Percentiles rank a stretch among this genome's conserved stretches.
Evolutionary conservation across 352 stramenopile genomes (phyloP).

Genomic region (Nothophytophthora sp.): DNA sequence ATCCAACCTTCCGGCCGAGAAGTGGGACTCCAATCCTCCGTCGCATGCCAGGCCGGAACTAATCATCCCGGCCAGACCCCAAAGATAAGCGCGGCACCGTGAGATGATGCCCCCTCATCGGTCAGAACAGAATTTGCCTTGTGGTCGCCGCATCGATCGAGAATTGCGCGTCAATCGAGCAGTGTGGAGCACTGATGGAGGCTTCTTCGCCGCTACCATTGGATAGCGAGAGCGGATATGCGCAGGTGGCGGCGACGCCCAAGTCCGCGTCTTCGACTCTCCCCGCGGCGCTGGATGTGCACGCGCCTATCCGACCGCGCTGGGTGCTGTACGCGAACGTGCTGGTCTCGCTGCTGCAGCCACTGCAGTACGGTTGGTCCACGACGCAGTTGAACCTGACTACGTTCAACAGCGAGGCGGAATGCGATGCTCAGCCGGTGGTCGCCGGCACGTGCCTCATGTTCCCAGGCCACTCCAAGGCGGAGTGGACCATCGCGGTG

Average conservation of each 20-base stretch:
- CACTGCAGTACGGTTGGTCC: constrained; percentile 55
- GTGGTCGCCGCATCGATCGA: constrained; percentile 5
- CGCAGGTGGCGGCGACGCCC: constrained; percentile 18
- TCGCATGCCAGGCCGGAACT: too few species aligned
- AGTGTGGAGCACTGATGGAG: too few species aligned
- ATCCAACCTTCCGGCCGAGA: too few species aligned
- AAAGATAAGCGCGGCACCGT: too few species aligned
- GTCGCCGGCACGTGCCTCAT: constrained; percentile 45
- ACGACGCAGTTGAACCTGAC: constrained; percentile 54
- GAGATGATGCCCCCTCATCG: too few species aligned
- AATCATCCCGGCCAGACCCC: too few species aligned
- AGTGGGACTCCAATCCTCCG: too few species aligned
- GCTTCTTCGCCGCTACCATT: constrained; percentile 10
- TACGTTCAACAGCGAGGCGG: constrained; percentile 39
- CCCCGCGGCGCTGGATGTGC: constrained; percentile 1
- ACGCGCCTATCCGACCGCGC: constrained; percentile 11
- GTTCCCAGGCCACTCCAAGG: constrained; percentile 49
- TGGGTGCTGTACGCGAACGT: constrained; percentile 40
- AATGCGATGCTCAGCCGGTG: constrained; percentile 37
- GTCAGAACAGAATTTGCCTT: constrained; percentile 19
- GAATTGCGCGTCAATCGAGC: background rate
- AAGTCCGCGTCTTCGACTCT: constrained; percentile 4
- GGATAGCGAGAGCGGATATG: constrained; percentile 14
- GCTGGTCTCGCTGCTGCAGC: constrained; percentile 34
- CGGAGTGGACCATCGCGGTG: constrained; percentile 45